A percentile compares a stretch with the other conserved stretches of the same genome.
These are phyloP conservation scores for Rubus parviflorus DNA, from an alignment of 306 rosid genomes.

Conservation along the genomic window DNA sequence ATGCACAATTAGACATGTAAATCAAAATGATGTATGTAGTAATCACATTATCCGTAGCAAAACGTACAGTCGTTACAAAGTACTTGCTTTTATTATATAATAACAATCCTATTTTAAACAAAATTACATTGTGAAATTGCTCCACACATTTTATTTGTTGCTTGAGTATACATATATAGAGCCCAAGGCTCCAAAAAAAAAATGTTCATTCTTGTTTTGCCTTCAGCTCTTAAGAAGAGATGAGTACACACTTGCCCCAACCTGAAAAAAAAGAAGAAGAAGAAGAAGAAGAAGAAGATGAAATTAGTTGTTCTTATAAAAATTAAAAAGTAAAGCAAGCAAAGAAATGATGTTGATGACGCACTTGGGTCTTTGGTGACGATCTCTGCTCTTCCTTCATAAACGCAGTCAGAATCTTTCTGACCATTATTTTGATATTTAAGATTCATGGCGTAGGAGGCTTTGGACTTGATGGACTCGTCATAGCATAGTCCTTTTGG, in stretches of 20 bases:
- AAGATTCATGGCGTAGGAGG: conserved; percentile 2
- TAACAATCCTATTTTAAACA: no score
- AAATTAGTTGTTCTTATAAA: neutral
- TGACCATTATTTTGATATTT: neutral
- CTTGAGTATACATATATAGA: no score
- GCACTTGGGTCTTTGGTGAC: neutral
- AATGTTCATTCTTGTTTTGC: neutral
- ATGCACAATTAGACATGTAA: no score
- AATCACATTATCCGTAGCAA: no score
- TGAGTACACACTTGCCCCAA: neutral
- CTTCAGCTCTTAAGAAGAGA: neutral
- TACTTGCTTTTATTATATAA: no score
- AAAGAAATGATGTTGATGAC: neutral
- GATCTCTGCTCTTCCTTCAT: neutral
- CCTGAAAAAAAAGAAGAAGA: neutral
- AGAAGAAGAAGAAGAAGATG: neutral
- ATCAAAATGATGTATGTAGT: no score
- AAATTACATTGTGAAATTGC: no score
- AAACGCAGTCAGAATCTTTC: neutral
- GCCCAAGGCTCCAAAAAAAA: no score
- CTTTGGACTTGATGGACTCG: neutral
- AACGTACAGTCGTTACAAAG: no score
- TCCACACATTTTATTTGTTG: no score
- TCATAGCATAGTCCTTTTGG: neutral
- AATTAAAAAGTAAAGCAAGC: neutral